Conservation (phyloP, 805 yeast genomes). For the Spathaspora hagerdaliae region DNA sequence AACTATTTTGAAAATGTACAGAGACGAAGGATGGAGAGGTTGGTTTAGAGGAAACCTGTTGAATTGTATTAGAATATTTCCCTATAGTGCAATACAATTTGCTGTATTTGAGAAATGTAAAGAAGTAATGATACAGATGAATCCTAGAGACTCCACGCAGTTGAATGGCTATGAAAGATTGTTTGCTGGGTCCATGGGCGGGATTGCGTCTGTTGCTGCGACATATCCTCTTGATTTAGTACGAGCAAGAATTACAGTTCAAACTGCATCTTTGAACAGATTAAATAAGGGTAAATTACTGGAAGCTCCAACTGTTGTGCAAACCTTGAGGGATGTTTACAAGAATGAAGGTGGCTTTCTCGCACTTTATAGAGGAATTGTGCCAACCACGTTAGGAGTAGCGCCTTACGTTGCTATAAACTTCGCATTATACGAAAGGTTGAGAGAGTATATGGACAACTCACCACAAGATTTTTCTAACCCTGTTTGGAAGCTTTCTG, state of each 20-base stretch:
- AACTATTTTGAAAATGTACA: slow-evolving; percentile 74
- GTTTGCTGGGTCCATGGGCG: slow-evolving; percentile 77
- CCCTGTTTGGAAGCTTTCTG: slow-evolving; percentile 55
- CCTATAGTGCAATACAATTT: slow-evolving; percentile 93
- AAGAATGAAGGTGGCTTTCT: slow-evolving; percentile 73
- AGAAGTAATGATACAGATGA: slow-evolving; percentile 21
- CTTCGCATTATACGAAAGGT: slow-evolving; percentile 81
- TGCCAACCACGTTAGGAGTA: slow-evolving; percentile 91
- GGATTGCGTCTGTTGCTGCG: slow-evolving; percentile 69
- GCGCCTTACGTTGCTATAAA: slow-evolving; percentile 95
- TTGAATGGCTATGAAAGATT: slow-evolving; percentile 58
- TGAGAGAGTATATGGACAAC: slow-evolving; percentile 53
- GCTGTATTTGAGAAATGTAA: slow-evolving; percentile 71
- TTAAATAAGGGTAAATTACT: slow-evolving; percentile 41
- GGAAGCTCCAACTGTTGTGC: slow-evolving; percentile 69
- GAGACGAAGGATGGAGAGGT: slow-evolving; percentile 90
- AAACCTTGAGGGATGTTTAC: slow-evolving; percentile 57
- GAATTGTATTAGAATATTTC: slow-evolving; percentile 86
- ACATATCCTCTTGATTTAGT: slow-evolving; percentile 93
- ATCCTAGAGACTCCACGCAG: slow-evolving; percentile 18
- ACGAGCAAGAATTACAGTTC: slow-evolving; percentile 83
- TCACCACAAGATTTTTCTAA: slow-evolving; percentile 33
- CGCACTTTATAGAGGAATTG: slow-evolving; percentile 78
- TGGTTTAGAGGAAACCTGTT: slow-evolving; percentile 86
- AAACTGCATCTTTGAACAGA: slow-evolving; percentile 66